Percentiles rank a stretch among this genome's conserved stretches.
Evolutionary conservation across 2,329 filamentous ascomycete genomes (phyloP).

Genomic region (Scedosporium aurantiacum): DNA sequence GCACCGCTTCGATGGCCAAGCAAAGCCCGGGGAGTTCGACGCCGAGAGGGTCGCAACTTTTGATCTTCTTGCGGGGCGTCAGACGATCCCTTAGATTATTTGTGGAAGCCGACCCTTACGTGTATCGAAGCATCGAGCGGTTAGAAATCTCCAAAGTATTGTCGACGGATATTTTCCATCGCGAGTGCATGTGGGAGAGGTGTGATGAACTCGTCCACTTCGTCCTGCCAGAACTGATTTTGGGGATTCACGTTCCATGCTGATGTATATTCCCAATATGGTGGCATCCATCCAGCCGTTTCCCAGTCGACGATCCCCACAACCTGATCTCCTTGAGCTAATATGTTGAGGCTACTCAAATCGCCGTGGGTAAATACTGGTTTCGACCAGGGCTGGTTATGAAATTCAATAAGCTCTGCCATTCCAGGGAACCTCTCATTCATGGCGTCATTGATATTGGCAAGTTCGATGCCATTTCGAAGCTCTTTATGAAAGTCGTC

Average conservation of each 20-base stretch:
- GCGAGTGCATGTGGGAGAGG: conserved; percentile 9
- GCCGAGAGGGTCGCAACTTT: no score
- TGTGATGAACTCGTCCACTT: conserved; percentile 11
- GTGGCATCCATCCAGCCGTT: conserved; percentile 9
- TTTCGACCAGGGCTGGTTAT: neutral
- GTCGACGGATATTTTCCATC: conserved; percentile 12
- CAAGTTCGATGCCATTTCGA: neutral
- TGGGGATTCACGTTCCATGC: conserved; percentile 11
- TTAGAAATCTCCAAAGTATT: no score
- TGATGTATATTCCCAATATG: conserved; percentile 7
- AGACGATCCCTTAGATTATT: no score
- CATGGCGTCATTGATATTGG: neutral
- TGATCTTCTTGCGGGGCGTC: no score
- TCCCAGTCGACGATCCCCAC: conserved; percentile 14
- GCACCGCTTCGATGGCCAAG: no score
- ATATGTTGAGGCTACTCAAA: conserved; percentile 15
- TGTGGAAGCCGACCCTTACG: no score
- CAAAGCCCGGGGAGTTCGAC: no score
- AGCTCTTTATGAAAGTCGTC: neutral
- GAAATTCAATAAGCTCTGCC: neutral
- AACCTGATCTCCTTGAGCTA: conserved; percentile 14
- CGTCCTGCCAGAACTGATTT: conserved; percentile 13
- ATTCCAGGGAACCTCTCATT: neutral
- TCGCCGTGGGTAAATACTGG: conserved; percentile 10
- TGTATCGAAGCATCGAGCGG: no score